Evolutionary conservation across 2,329 filamentous ascomycete species (phyloP).

Genomic region (Chrysosporium keratinophilum): DNA sequence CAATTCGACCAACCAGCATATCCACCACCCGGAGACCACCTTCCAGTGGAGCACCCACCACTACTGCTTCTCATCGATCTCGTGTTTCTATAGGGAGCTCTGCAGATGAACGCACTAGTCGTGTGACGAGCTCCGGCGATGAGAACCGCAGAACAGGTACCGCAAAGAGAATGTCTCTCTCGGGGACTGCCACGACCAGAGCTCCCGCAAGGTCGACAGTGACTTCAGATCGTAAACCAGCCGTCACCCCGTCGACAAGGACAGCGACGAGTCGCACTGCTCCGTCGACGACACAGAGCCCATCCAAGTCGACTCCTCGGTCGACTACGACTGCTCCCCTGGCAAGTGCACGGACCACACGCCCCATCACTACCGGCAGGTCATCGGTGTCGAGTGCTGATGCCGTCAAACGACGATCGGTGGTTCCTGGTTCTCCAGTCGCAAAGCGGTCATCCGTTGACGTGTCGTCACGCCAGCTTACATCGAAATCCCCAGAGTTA

Average conservation of each 20-base stretch:
- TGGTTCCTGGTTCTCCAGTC: conserved; percentile 7
- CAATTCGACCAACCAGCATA: conserved; percentile 31
- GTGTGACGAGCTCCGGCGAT: conserved; percentile 36
- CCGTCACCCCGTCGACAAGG: conserved; percentile 28
- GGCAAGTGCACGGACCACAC: conserved; percentile 15
- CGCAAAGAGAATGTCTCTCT: conserved; percentile 39
- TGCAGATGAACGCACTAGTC: conserved; percentile 34
- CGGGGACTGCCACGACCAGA: conserved; percentile 29
- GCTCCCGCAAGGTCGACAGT: conserved; percentile 27
- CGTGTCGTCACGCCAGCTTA: background rate
- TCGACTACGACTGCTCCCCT: conserved; percentile 18
- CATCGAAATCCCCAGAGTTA: conserved; percentile 22
- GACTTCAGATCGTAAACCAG: conserved; percentile 30
- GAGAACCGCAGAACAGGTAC: conserved; percentile 32
- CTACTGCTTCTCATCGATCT: conserved; percentile 32
- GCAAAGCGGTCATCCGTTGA: conserved; percentile 11
- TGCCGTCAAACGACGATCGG: conserved; percentile 9
- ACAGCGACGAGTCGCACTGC: conserved; percentile 21
- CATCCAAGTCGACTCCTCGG: conserved; percentile 24
- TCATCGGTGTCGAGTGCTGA: conserved; percentile 9
- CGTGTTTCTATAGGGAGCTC: conserved; percentile 37
- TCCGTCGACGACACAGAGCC: conserved; percentile 26
- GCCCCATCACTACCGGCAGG: conserved; percentile 10
- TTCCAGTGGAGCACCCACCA: conserved; percentile 23
- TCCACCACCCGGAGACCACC: conserved; percentile 27